Evolutionary conservation across 805 yeast genomes (phyloP).

Genomic region (Ogataea ganodermae): DNA sequence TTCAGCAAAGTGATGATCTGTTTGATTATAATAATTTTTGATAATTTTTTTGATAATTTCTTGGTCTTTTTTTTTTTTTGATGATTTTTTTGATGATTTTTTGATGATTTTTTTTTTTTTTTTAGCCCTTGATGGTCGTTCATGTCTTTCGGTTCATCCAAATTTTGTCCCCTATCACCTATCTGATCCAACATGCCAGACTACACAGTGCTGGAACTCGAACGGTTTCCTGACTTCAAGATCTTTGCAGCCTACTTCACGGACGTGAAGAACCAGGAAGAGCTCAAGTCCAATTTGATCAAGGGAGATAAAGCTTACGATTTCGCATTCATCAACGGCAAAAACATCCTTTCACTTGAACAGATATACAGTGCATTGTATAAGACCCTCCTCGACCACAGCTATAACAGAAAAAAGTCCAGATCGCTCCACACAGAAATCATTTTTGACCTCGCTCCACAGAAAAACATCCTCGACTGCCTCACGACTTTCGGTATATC

Average conservation of each 20-base stretch:
- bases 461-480: conserved; percentile 71
- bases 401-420: conserved; percentile 54
- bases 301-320: conserved; percentile 51
- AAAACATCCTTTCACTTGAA: conserved; percentile 56
- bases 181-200: conserved; percentile 9
- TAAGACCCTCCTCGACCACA: conserved; percentile 56
- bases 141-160: not conserved
- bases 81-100: not conserved
- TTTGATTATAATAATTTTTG: not conserved
- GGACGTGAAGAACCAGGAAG: conserved; percentile 45
- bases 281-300: conserved; percentile 47
- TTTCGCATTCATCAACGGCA: conserved; percentile 66
- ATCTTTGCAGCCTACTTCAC: conserved; percentile 40
- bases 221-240: conserved; percentile 22
- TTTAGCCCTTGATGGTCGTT: no score
- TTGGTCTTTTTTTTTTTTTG: not conserved
- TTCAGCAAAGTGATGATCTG: not conserved
- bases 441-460: conserved; percentile 67
- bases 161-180: not conserved
- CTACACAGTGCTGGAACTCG: conserved; percentile 16
- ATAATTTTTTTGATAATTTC: not conserved
- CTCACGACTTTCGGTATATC: conserved; percentile 70
- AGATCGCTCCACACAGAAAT: conserved; percentile 71
- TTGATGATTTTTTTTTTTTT: not conserved
- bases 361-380: conserved; percentile 64